A percentile compares a stretch with the other conserved stretches of the same genome.
Evolutionary conservation across 208 protist species (phyloP).

Genomic region (Herpetomonas samuelpessoai): DNA sequence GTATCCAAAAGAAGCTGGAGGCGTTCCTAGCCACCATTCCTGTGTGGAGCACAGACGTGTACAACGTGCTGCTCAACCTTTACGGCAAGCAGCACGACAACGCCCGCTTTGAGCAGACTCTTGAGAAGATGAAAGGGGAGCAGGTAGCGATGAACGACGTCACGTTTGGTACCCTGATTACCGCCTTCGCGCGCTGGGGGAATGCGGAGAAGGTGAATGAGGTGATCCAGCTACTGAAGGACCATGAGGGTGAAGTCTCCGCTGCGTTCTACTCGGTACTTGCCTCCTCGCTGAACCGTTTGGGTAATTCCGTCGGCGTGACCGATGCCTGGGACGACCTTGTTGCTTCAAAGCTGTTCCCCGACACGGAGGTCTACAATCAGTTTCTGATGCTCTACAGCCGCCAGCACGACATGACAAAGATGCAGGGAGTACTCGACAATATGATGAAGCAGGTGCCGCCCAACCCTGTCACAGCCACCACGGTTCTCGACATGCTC

Average conservation of each 20-base stretch:
- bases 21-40: constrained; percentile 50
- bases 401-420: constrained; percentile 63
- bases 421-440: constrained; percentile 85
- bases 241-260: constrained; percentile 68
- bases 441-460: constrained; percentile 89
- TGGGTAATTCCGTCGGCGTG: constrained; percentile 79
- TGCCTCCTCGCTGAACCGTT: constrained; percentile 72
- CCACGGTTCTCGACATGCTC: constrained; percentile 84
- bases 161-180: constrained; percentile 88
- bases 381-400: constrained; percentile 83
- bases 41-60: constrained; percentile 71
- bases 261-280: constrained; percentile 85
- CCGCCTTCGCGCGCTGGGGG: constrained; percentile 75
- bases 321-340: constrained; percentile 85
- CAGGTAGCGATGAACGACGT: constrained; percentile 84
- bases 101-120: constrained; percentile 51
- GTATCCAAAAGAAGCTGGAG: constrained; percentile 24
- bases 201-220: constrained; percentile 62
- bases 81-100: constrained; percentile 69
- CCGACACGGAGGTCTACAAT: constrained; percentile 86
- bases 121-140: constrained; percentile 80
- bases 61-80: constrained; percentile 85
- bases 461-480: constrained; percentile 83
- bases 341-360: constrained; percentile 75
- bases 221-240: constrained; percentile 75